Evolutionary conservation across 2,329 filamentous ascomycete species (phyloP).

Genomic region (Nemania sp.): DNA sequence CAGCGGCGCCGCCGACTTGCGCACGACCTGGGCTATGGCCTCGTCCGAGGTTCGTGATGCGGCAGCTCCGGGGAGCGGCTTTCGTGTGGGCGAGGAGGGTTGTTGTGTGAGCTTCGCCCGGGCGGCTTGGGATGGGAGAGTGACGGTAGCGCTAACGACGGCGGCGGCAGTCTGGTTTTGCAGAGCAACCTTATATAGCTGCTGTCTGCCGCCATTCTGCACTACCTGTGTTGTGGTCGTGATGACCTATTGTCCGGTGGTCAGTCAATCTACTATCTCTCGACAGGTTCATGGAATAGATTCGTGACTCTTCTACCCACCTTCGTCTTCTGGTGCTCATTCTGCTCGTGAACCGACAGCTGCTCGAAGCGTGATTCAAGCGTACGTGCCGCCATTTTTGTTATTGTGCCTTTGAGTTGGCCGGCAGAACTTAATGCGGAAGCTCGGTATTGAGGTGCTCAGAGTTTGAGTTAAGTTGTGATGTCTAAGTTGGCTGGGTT

Average conservation of each 20-base stretch:
- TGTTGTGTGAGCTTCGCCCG: constrained; percentile 53
- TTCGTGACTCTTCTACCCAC: constrained; percentile 49
- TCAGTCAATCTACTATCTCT: neutral
- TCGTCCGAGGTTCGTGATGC: constrained; percentile 42
- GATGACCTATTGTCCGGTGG: constrained; percentile 47
- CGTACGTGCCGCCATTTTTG: constrained; percentile 69
- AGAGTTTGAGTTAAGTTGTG: neutral
- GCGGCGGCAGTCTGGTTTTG: constrained; percentile 77
- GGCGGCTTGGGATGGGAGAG: constrained; percentile 67
- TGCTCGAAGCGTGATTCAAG: constrained; percentile 89
- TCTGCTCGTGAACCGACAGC: constrained; percentile 88
- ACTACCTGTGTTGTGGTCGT: constrained; percentile 48
- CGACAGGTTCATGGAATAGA: neutral
- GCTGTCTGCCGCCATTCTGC: constrained; percentile 67
- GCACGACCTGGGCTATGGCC: constrained; percentile 55
- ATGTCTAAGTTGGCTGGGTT: too few relatives aligned
- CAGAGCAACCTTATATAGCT: constrained; percentile 83
- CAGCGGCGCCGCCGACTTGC: constrained; percentile 45
- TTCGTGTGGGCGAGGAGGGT: constrained; percentile 56
- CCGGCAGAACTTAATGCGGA: neutral
- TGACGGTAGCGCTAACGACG: constrained; percentile 62
- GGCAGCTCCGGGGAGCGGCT: constrained; percentile 50
- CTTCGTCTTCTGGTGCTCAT: constrained; percentile 80
- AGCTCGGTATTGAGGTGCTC: neutral
- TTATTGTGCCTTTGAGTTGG: neutral